Percentiles rank a stretch among this genome's conserved stretches.
Evolutionary conservation across 2,329 filamentous ascomycete species (phyloP).

Genomic region (Trichophaea hybrida): DNA sequence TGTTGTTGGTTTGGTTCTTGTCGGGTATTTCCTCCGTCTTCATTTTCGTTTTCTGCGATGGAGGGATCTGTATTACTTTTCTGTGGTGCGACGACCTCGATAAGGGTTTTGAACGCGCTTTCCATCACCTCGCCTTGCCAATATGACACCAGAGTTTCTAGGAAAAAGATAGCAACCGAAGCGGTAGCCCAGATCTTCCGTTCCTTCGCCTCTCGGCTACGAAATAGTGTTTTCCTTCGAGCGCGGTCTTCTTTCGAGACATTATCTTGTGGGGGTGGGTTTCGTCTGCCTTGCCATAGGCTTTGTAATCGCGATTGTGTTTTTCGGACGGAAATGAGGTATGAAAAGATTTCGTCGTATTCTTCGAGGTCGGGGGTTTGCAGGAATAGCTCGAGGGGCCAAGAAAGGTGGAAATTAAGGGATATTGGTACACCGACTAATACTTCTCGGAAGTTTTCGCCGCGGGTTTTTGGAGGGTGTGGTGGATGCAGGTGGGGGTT

Average conservation of each 20-base stretch:
- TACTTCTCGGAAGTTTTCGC: conserved; percentile 54
- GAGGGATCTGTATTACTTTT: conserved; percentile 11
- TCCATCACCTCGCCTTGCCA: conserved; percentile 80
- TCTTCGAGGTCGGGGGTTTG: conserved; percentile 57
- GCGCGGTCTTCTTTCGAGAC: conserved; percentile 45
- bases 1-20: conserved; percentile 4
- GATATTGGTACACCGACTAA: conserved; percentile 63
- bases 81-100: conserved; percentile 46
- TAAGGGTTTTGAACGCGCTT: conserved; percentile 66
- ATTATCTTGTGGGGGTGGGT: conserved; percentile 51
- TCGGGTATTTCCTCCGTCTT: conserved; percentile 30
- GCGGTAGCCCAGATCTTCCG: conserved; percentile 81
- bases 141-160: conserved; percentile 76
- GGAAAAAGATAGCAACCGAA: conserved; percentile 73
- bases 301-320: conserved; percentile 73
- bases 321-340: conserved; percentile 70
- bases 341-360: conserved; percentile 77
- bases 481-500: conserved; percentile 30
- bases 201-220: conserved; percentile 47
- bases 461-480: conserved; percentile 28
- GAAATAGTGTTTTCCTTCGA: conserved; percentile 32
- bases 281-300: conserved; percentile 68
- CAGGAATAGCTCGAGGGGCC: conserved; percentile 78
- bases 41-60: conserved; percentile 21
- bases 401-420: conserved; percentile 56